phyloP scores from a whole-genome alignment of 148 eudicot genomes.

The Hydrangea macrophylla region DNA sequence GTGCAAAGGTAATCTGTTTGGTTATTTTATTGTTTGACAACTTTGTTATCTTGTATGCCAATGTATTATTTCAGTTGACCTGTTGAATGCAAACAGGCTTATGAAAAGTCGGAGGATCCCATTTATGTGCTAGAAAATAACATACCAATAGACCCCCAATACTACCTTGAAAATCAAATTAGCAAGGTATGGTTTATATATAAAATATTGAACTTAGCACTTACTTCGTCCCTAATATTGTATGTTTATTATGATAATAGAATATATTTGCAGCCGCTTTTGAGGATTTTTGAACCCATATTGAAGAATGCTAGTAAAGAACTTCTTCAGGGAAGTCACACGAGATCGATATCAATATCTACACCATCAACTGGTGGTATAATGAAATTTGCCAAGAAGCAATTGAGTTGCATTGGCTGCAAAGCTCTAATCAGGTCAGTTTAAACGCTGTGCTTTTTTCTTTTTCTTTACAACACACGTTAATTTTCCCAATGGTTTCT shows the following conservation, averaged over 20 bases:
- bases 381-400: slow-evolving; percentile 96
- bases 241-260: slow-evolving; percentile 17
- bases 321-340: slow-evolving; percentile 90
- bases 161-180: slow-evolving; percentile 97
- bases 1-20: slow-evolving; percentile 72
- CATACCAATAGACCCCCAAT: slow-evolving; percentile 92
- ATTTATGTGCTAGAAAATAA: slow-evolving; percentile 92
- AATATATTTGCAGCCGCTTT: slow-evolving; percentile 69
- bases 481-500: not conserved
- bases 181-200: slow-evolving; percentile 60
- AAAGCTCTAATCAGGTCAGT: slow-evolving; percentile 76
- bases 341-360: slow-evolving; percentile 88
- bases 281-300: slow-evolving; percentile 97
- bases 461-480: not conserved
- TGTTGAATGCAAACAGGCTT: slow-evolving; percentile 63
- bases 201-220: slow-evolving; percentile 9
- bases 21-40: not conserved
- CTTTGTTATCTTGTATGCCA: not conserved
- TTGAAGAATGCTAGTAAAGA: slow-evolving; percentile 87
- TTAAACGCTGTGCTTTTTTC: not conserved
- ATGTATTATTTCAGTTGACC: slow-evolving; percentile 10
- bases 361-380: slow-evolving; percentile 92
- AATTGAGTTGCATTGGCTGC: slow-evolving; percentile 94
- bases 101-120: slow-evolving; percentile 97
- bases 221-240: slow-evolving; percentile 8